Percentiles rank a stretch among this genome's conserved stretches.
Conservation (phyloP, 2,329 filamentous ascomycete genomes). For the Cryphonectria radicalis region DNA sequence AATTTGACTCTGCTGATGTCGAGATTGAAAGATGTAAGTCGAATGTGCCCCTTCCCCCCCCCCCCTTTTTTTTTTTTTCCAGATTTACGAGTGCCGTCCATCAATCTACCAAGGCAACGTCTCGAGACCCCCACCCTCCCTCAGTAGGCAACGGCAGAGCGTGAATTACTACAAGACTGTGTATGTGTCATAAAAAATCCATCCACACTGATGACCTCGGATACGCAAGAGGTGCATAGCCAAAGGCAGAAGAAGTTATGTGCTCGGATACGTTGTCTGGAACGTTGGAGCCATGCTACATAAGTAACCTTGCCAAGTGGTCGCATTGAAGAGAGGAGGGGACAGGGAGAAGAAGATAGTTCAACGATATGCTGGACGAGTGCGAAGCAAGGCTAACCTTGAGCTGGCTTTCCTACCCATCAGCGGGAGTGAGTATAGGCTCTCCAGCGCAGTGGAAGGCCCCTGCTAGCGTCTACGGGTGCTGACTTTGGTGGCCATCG, state of each 20-base stretch:
- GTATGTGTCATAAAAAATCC: neutral
- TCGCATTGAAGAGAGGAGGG: no score
- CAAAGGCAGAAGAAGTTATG: neutral
- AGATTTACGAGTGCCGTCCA: neutral
- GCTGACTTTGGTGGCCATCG: neutral
- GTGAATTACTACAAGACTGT: no score
- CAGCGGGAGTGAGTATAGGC: neutral
- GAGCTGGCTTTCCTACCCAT: neutral
- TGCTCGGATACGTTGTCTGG: neutral
- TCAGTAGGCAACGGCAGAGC: no score
- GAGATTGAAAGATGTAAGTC: neutral
- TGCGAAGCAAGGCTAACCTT: neutral
- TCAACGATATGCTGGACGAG: neutral
- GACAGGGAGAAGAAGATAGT: neutral
- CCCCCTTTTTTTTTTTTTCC: no score
- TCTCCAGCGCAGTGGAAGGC: conserved; percentile 6
- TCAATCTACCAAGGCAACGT: neutral
- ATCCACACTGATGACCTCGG: neutral
- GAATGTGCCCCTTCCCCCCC: neutral
- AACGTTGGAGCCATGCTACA: no score
- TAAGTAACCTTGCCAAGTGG: no score
- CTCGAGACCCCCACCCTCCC: neutral
- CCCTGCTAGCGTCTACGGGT: conserved; percentile 18
- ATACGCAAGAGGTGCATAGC: neutral
- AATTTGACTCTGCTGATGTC: neutral